These are phyloP conservation scores for Mycosarcoma maydis DNA, from an alignment of 1,284 basidiomycete genomes.

Conservation along the genomic window DNA sequence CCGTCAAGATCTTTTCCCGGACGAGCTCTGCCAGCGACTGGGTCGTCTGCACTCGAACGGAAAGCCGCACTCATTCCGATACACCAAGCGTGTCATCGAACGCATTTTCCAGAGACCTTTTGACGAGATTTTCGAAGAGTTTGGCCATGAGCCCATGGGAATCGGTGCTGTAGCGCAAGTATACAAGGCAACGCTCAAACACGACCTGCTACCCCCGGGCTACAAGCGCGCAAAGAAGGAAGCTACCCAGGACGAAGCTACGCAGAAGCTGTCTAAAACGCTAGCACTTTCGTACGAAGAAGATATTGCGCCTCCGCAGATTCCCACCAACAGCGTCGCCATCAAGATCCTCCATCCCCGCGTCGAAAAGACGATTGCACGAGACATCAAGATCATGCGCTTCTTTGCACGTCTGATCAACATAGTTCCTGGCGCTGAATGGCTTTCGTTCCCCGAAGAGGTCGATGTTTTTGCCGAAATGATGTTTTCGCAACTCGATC, in stretches of 20 bases:
- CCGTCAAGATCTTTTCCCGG: slow-evolving; percentile 90
- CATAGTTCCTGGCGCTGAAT: slow-evolving; percentile 89
- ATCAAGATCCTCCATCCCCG: slow-evolving; percentile 93
- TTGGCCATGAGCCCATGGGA: slow-evolving; percentile 86
- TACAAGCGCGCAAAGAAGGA: slow-evolving; percentile 63
- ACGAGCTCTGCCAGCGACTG: slow-evolving; percentile 85
- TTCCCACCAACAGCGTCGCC: slow-evolving; percentile 74
- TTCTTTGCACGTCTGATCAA: slow-evolving; percentile 87
- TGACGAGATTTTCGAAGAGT: slow-evolving; percentile 89
- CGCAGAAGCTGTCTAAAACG: slow-evolving; percentile 41
- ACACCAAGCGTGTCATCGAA: slow-evolving; percentile 87
- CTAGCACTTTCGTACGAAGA: slow-evolving; percentile 59
- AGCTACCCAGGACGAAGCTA: slow-evolving; percentile 11
- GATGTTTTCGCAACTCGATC: slow-evolving; percentile 95
- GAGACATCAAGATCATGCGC: slow-evolving; percentile 92
- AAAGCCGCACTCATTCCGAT: slow-evolving; percentile 80
- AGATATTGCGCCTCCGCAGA: slow-evolving; percentile 48
- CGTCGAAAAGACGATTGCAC: slow-evolving; percentile 77
- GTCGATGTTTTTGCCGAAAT: slow-evolving; percentile 93
- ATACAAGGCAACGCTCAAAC: slow-evolving; percentile 84
- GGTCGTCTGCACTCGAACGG: slow-evolving; percentile 89
- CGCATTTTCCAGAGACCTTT: slow-evolving; percentile 78
- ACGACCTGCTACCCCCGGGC: slow-evolving; percentile 78
- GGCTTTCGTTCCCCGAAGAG: slow-evolving; percentile 96
- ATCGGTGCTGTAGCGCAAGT: slow-evolving; percentile 98